Evolutionary conservation across 805 yeast species (phyloP).

Genomic region (Candida lessepsii): DNA sequence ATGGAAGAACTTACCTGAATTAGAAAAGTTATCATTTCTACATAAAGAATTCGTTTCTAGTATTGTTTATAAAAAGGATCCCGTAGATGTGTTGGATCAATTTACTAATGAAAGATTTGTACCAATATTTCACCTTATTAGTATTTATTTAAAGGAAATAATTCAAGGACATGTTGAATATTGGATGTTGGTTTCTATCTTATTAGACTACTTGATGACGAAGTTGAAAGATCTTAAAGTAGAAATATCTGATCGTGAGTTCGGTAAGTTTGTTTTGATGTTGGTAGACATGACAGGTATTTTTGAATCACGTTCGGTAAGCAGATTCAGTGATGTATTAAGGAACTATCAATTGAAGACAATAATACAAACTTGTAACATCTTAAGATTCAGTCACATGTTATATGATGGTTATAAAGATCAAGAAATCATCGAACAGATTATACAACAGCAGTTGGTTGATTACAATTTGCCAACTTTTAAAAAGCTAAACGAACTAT

Average conservation of each 20-base stretch:
- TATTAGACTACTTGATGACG: conserved; percentile 21
- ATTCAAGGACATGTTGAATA: conserved; percentile 19
- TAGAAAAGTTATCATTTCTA: conserved; percentile 23
- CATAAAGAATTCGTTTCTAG: conserved; percentile 25
- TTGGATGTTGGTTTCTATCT: conserved; percentile 29
- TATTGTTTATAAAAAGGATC: conserved; percentile 17
- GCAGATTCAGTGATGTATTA: conserved; percentile 12
- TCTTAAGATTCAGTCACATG: conserved; percentile 20
- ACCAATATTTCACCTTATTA: conserved; percentile 25
- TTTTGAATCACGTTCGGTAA: conserved; percentile 10
- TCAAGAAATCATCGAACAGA: conserved; percentile 9
- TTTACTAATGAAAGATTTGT: conserved; percentile 15
- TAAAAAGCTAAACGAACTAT: conserved; percentile 7
- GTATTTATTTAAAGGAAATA: conserved; percentile 28
- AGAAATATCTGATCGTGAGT: conserved; percentile 19
- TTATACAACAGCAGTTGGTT: conserved; percentile 9
- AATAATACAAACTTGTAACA: conserved; percentile 11
- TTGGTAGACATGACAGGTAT: conserved; percentile 19
- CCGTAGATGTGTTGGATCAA: conserved; percentile 20
- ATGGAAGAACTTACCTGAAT: conserved; percentile 19
- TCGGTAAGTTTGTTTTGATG: conserved; percentile 25
- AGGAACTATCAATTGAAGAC: conserved; percentile 13
- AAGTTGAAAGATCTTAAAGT: conserved; percentile 21
- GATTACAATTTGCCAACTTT: conserved; percentile 12
- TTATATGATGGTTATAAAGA: conserved; percentile 39